Evolutionary conservation across 495 filamentous ascomycete genomes (phyloP).

Genomic region (Pseudomonodictys pantanalensis): DNA sequence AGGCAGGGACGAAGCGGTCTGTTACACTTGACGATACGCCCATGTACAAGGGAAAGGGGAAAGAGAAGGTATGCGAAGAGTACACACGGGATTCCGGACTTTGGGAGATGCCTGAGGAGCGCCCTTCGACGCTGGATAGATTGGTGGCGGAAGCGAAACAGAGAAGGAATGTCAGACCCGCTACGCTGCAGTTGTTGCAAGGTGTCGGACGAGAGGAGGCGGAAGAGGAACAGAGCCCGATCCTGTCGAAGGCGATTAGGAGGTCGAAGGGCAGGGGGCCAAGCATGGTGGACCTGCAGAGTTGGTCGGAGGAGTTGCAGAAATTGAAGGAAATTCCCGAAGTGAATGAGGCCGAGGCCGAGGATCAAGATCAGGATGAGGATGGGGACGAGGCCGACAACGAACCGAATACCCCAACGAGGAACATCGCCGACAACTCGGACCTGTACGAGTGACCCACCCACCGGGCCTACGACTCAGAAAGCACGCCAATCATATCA

Average conservation of each 20-base stretch:
- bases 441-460: neutral
- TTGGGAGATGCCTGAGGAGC: too few relatives aligned
- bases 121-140: too few relatives aligned
- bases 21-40: too few relatives aligned
- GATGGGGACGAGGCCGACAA: neutral
- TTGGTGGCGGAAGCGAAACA: neutral
- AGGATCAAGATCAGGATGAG: neutral
- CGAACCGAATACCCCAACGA: neutral
- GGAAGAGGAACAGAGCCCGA: neutral
- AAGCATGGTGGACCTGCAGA: neutral
- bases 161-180: too few relatives aligned
- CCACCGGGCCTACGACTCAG: neutral
- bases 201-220: neutral
- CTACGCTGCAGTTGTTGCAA: too few relatives aligned
- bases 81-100: too few relatives aligned
- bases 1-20: too few relatives aligned
- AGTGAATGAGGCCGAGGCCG: neutral
- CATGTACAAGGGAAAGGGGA: too few relatives aligned
- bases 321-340: neutral
- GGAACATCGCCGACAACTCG: neutral
- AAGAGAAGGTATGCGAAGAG: too few relatives aligned
- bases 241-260: neutral
- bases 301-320: neutral
- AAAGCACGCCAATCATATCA: too few relatives aligned
- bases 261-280: neutral